Evolutionary conservation across 106 monocot genomes (phyloP), one percentile per base, ranked within the genome.

Genomic region (Dendrobium catenatum): DNA sequence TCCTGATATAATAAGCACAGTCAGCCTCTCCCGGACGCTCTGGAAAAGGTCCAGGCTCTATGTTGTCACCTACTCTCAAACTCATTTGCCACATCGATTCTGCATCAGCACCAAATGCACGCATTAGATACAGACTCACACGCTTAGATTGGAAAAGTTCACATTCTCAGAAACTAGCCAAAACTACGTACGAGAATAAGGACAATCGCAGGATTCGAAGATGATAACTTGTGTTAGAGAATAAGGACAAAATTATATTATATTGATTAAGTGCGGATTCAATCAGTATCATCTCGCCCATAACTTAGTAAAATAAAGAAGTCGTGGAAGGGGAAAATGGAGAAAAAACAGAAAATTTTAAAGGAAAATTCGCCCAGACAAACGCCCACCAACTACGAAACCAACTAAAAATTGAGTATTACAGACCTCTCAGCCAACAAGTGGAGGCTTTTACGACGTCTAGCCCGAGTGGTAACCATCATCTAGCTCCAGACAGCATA

Each of bases 1-100:
- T 92, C 79, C 88, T 82, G 66, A 92, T 82, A 80, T 89, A 92
- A 83, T 89, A 92, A 66, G 87, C 59, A 81, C 92, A 92, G 68
- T 92, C 92, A 77, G 84, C 86, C 86, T 92, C 87, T 40, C 89
- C 92, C 9, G 82, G 85, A 46, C 89, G 87, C 79, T 92, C 86
- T 9, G 92, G 92, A 79, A 88, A 92, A 22, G 80, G 78, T 76
- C 84, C 87, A 44, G 81, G 27, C 43, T 89, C 86, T 81, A 87
- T 83, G 47, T 6, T 42, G 58, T 84, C 87, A 3, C 83, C 82
- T n/a, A 18, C 46, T 85, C 84, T 86, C 78, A 88, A 76, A 68
- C 68, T 88, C 88, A 86, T 84, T 70, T 84, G 85, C 89, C 89
- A 89, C 87, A 89, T 84, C 68, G 79, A 80, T 76, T 92, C 92